A percentile compares a stretch with the other conserved stretches of the same genome.
Evolutionary conservation across 352 stramenopile species (phyloP).

Genomic region (Globisporangium cylindrosporum): DNA sequence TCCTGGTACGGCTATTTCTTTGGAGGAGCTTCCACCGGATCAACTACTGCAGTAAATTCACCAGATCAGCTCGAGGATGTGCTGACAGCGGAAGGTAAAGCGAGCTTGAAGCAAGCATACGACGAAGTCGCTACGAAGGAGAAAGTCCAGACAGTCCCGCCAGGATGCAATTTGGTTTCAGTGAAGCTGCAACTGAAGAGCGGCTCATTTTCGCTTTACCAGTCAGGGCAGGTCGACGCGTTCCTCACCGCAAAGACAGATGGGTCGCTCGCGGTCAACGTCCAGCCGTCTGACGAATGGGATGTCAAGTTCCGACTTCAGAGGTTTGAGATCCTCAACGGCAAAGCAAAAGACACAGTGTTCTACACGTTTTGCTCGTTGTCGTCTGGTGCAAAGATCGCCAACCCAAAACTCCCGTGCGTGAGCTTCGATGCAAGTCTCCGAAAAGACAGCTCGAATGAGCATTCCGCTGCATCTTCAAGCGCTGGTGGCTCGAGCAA

Average conservation of each 20-base stretch:
- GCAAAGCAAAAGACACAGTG: constrained; percentile 30
- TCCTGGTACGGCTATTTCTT: constrained; percentile 88
- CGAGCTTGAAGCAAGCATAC: constrained; percentile 70
- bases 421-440: constrained; percentile 47
- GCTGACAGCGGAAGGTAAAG: constrained; percentile 61
- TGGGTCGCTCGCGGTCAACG: constrained; percentile 52
- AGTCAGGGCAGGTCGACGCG: constrained; percentile 38
- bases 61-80: constrained; percentile 38
- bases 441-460: constrained; percentile 9
- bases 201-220: constrained; percentile 53
- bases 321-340: constrained; percentile 68
- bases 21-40: constrained; percentile 21
- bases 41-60: constrained; percentile 12
- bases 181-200: constrained; percentile 60
- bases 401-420: constrained; percentile 30
- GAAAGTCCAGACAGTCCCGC: constrained; percentile 37
- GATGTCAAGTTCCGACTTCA: constrained; percentile 57
- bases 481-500: not conserved
- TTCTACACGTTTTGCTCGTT: constrained; percentile 71
- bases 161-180: constrained; percentile 66
- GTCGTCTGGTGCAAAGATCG: constrained; percentile 23
- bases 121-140: constrained; percentile 65
- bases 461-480: constrained; percentile 4
- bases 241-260: constrained; percentile 49
- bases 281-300: constrained; percentile 71